phyloP scores from a whole-genome alignment of 1,284 basidiomycete genomes.

The Puccinia horiana region DNA sequence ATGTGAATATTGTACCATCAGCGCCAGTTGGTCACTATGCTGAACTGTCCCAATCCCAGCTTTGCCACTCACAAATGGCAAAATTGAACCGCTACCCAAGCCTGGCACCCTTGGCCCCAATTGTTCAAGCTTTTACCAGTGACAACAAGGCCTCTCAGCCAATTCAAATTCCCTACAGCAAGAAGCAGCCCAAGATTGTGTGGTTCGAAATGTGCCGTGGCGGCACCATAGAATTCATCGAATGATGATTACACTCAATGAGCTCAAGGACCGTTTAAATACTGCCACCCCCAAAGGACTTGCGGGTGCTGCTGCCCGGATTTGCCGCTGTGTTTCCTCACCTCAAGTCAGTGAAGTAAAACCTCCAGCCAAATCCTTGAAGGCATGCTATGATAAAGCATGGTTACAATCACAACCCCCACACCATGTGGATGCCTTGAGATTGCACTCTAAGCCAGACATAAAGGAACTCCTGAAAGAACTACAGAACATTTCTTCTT shows the following conservation, averaged over 20 bases:
- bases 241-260: not conserved
- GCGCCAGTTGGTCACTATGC: not conserved
- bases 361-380: not conserved
- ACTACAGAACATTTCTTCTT: not conserved
- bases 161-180: not conserved
- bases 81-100: not conserved
- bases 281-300: not conserved
- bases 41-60: not conserved
- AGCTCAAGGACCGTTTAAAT: not conserved
- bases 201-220: conserved; percentile 4
- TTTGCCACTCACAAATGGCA: not conserved
- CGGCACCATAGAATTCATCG: not conserved
- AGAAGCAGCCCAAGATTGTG: conserved; percentile 18
- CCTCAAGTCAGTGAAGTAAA: not conserved
- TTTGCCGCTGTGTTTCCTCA: not conserved
- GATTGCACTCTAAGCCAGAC: not conserved
- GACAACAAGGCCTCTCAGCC: not conserved
- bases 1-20: not conserved
- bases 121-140: conserved; percentile 18
- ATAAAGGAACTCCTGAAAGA: not conserved
- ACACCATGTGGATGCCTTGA: conserved; percentile 1
- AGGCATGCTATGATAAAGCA: not conserved
- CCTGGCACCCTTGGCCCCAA: not conserved
- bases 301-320: not conserved
- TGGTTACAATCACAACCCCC: not conserved